These are phyloP conservation scores for Arthrocladium fulminans DNA, from an alignment of 2,329 filamentous ascomycete species.

Conservation along the genomic window DNA sequence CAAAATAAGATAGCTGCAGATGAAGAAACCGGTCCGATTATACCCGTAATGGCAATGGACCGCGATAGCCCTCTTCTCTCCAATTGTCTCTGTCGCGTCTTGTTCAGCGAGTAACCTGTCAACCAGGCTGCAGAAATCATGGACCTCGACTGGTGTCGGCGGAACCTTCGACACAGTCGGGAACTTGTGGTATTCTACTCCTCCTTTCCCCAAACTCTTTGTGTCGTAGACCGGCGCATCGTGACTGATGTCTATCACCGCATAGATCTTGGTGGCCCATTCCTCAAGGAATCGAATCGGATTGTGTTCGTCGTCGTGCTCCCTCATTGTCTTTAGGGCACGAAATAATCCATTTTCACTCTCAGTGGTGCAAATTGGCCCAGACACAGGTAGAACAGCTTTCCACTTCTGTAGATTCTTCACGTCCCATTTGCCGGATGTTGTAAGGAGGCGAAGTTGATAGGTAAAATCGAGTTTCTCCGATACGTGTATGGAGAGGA, in stretches of 20 bases:
- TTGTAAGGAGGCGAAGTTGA: constrained; percentile 82
- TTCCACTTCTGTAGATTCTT: constrained; percentile 94
- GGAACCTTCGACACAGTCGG: constrained; percentile 88
- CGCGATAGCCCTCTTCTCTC: constrained; percentile 52
- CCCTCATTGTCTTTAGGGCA: constrained; percentile 85
- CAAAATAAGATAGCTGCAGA: constrained; percentile 86
- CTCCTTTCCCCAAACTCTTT: constrained; percentile 54
- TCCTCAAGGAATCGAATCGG: constrained; percentile 61
- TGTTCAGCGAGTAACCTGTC: constrained; percentile 47
- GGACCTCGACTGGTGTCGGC: constrained; percentile 55
- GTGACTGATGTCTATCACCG: constrained; percentile 84
- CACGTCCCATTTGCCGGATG: constrained; percentile 93
- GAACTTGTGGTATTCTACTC: constrained; percentile 72
- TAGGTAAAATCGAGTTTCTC: constrained; percentile 72
- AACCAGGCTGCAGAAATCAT: constrained; percentile 51
- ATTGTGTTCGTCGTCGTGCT: constrained; percentile 75
- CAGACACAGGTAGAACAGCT: constrained; percentile 65
- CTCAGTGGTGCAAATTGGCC: constrained; percentile 47
- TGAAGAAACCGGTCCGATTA: constrained; percentile 85
- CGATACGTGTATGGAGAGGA: constrained; percentile 66
- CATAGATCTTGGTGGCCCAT: constrained; percentile 59
- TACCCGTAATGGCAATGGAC: constrained; percentile 96
- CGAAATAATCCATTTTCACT: constrained; percentile 56
- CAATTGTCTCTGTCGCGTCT: constrained; percentile 33
- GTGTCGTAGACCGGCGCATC: constrained; percentile 86